A percentile compares a stretch with the other conserved stretches of the same genome.
Evolutionary conservation across 2,329 filamentous ascomycete species (phyloP).

Genomic region (Rutstroemia sp.): DNA sequence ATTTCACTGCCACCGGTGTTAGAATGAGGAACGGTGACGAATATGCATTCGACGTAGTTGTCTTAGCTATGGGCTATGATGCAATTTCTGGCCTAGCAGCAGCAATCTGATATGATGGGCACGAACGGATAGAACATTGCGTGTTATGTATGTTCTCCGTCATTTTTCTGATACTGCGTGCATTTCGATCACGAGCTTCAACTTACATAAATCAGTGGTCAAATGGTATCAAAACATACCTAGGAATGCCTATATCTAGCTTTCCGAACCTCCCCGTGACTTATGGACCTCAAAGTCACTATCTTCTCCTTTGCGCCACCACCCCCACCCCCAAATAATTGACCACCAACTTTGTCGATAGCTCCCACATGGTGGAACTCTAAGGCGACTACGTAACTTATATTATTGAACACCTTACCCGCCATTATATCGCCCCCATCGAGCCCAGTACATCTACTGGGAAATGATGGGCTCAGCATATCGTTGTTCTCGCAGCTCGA

Average conservation of each 20-base stretch:
- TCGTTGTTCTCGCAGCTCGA: neutral
- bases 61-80: conserved; percentile 5
- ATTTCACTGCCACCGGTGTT: neutral
- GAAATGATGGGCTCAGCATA: neutral
- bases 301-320: neutral
- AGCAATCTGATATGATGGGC: neutral
- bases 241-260: neutral
- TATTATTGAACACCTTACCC: neutral
- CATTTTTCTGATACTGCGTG: too few species aligned
- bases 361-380: neutral
- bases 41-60: neutral
- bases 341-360: neutral
- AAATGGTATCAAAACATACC: neutral
- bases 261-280: conserved; percentile 1
- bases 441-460: neutral
- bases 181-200: neutral
- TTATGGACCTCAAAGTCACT: neutral
- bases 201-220: neutral
- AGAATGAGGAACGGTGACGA: neutral
- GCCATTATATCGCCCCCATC: neutral
- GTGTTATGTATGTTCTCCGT: too few species aligned
- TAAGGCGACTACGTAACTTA: neutral
- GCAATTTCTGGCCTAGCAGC: neutral
- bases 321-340: neutral
- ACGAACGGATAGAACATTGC: neutral